phyloP scores from a whole-genome alignment of 176 grass and related monocot genomes.

The Melocanna baccifera region DNA sequence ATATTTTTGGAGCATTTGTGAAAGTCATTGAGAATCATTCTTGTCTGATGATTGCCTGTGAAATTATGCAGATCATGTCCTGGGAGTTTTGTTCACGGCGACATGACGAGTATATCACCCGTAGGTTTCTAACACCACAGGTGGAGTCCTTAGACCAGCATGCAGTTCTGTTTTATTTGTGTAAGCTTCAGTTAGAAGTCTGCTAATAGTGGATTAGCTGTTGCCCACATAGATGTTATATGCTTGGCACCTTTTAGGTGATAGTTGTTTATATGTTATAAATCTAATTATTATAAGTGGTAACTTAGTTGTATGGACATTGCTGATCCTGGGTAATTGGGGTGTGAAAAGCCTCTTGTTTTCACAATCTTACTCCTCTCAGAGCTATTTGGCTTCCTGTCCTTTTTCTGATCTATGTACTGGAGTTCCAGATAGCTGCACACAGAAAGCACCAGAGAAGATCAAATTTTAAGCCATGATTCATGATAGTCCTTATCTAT shows the following conservation, averaged over 20 bases:
- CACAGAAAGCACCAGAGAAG: neutral
- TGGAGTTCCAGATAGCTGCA: neutral
- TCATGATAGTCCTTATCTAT: neutral
- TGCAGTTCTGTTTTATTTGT: slow-evolving; percentile 2
- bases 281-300: neutral
- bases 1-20: slow-evolving; percentile 10
- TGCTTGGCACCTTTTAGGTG: neutral
- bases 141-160: slow-evolving; percentile 29
- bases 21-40: slow-evolving; percentile 41
- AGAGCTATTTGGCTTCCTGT: neutral
- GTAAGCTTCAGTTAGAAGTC: neutral
- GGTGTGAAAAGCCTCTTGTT: neutral
- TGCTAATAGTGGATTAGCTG: neutral
- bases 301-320: neutral
- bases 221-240: neutral
- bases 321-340: neutral
- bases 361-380: neutral
- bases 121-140: slow-evolving; percentile 82
- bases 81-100: slow-evolving; percentile 93
- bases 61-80: slow-evolving; percentile 67
- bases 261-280: neutral
- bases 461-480: neutral
- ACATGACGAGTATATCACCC: slow-evolving; percentile 85
- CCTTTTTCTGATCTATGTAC: neutral
- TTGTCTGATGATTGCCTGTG: slow-evolving; percentile 28